These are phyloP conservation scores for Colletotrichum sp. DNA, from an alignment of 2,329 filamentous ascomycete species.

Conservation along the genomic window DNA sequence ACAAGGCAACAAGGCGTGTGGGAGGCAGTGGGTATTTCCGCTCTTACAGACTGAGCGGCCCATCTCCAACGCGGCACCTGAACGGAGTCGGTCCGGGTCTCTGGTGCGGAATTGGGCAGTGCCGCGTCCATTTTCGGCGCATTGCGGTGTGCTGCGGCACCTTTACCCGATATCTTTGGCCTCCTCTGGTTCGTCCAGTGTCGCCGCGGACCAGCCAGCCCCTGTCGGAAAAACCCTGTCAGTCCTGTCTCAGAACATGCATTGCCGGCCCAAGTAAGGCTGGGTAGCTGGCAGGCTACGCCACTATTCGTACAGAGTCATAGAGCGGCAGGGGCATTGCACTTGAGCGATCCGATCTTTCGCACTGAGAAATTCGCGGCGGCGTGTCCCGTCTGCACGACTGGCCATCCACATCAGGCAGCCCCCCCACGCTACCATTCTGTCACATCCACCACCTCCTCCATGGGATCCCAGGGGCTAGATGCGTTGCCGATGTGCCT, in stretches of 20 bases:
- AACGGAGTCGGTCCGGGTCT: neutral
- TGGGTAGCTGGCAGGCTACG: neutral
- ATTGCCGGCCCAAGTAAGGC: neutral
- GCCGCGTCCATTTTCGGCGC: neutral
- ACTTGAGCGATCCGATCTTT: neutral
- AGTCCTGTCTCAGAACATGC: slow-evolving; percentile 11
- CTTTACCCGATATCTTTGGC: neutral
- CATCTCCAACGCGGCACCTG: neutral
- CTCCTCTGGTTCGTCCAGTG: neutral
- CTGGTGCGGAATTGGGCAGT: neutral
- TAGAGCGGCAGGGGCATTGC: neutral
- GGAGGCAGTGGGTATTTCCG: neutral
- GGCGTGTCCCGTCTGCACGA: neutral
- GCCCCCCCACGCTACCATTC: neutral
- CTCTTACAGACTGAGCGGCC: neutral
- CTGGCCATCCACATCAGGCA: neutral
- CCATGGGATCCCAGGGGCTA: neutral
- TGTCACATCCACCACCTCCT: neutral
- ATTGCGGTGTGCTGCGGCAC: neutral
- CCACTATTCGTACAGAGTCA: neutral
- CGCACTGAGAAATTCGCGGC: neutral
- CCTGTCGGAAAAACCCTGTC: slow-evolving; percentile 1
- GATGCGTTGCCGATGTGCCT: neutral
- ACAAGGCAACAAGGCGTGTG: neutral
- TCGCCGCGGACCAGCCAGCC: neutral